Base-by-base conservation (phyloP, 495 filamentous ascomycete species). In the Tetracladium marchalianum region DNA sequence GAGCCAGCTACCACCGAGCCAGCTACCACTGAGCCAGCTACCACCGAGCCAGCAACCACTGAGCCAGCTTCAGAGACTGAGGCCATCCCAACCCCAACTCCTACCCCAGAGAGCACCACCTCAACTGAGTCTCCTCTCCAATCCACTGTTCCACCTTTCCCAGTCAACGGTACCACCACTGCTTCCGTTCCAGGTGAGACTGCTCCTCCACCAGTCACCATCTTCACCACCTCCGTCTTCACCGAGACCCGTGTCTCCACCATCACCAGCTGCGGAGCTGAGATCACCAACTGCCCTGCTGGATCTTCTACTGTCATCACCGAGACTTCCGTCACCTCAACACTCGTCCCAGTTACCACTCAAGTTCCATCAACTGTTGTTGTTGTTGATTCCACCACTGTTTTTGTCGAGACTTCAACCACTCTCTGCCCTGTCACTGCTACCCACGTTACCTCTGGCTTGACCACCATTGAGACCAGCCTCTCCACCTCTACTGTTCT, bases 381-480 rank as follows among this genome's bases (percentile, higher is more conserved):
- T 24, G 31, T 46, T 22, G 39, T 41, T 41, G 39, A 53, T 53
- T 53, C 61, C 7, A 56, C 62, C 32, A 51, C 48, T 34, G 37
- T 34, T 39, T 15, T 50, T 22, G 47, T 50, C 19, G 40, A 18
- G 12, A 40, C 47, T 36, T 43, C 40, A 5, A 51, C 47, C 31
- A 48, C 53, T 34, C 57, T 73, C 41, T 70, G 66, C 54, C 71
- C 73, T 35, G 70, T 71, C 27, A 69, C 70, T 5, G 35, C 53
- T n/a, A 54, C 54, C n/a, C 41, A 45, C 13, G 35, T 34, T 13
- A 40, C 35, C 19, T 16, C n/a, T 27, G 47, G 47, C 11, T 22
- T 39, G 18, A 54, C 52, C 12, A 44, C 19, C 40, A 35, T 47
- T 40, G 46, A 49, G 32, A 35, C 35, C 19, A 47, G 15, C 31